Conservation (phyloP, 2,329 filamentous ascomycete species). For the Colletotrichum eleusines region DNA sequence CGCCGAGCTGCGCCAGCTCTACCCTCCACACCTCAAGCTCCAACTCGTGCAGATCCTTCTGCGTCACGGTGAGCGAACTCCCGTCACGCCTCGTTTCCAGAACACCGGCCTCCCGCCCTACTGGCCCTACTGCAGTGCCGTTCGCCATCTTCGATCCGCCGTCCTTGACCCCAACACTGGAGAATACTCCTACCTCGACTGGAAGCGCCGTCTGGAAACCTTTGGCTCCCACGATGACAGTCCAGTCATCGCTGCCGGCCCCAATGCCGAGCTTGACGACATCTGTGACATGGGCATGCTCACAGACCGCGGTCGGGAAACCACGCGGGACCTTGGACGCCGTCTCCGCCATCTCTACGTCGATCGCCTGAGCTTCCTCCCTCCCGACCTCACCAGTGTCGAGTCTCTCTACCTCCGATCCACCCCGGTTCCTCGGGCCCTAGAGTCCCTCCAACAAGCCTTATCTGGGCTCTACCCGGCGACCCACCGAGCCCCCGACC, state of each 20-base stretch:
- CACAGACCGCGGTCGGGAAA: conserved; percentile 79
- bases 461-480: conserved; percentile 81
- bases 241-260: conserved; percentile 77
- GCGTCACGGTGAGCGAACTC: conserved; percentile 84
- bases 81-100: conserved; percentile 88
- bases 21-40: conserved; percentile 83
- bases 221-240: conserved; percentile 76
- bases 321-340: conserved; percentile 76
- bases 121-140: conserved; percentile 93
- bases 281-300: conserved; percentile 85
- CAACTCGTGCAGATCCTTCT: conserved; percentile 91
- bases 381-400: conserved; percentile 61
- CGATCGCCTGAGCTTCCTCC: conserved; percentile 79
- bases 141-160: conserved; percentile 72
- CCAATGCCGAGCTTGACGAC: conserved; percentile 77
- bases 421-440: conserved; percentile 79
- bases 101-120: conserved; percentile 76
- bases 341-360: conserved; percentile 80
- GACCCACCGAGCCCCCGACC: conserved; percentile 55
- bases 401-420: conserved; percentile 79
- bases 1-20: conserved; percentile 84
- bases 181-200: conserved; percentile 63
- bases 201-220: conserved; percentile 83
- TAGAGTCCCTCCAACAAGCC: conserved; percentile 82
- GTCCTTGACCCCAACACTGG: conserved; percentile 58